A percentile compares a stretch with the other conserved stretches of the same genome.
Evolutionary conservation across 495 filamentous ascomycete species (phyloP).

Genomic region (Annulohypoxylon maeteangense): DNA sequence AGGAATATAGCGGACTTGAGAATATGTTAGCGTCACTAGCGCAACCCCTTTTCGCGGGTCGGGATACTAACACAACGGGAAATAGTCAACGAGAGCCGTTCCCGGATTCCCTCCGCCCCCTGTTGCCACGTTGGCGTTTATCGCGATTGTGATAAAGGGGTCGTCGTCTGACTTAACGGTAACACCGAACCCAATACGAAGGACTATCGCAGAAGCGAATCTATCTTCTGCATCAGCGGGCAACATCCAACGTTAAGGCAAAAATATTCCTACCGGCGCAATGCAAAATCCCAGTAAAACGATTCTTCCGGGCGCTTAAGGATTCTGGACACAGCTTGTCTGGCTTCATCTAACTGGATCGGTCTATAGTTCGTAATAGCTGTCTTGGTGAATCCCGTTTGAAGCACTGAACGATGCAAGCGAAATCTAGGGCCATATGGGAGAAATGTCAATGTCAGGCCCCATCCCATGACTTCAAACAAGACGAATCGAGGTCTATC

Average conservation of each 20-base stretch:
- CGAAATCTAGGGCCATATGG: conserved; percentile 59
- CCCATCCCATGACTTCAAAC: conserved; percentile 62
- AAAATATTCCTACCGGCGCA: conserved; percentile 24
- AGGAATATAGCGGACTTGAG: conserved; percentile 51
- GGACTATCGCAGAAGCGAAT: conserved; percentile 51
- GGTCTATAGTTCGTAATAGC: conserved; percentile 44
- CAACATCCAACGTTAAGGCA: neutral
- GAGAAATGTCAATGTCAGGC: conserved; percentile 59
- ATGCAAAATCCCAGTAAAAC: conserved; percentile 38
- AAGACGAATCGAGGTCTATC: conserved; percentile 61
- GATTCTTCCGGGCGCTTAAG: conserved; percentile 24
- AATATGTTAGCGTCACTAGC: conserved; percentile 15
- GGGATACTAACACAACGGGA: conserved; percentile 42
- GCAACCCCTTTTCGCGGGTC: conserved; percentile 25
- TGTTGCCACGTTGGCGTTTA: conserved; percentile 55
- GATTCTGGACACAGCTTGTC: conserved; percentile 38
- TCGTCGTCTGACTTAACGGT: conserved; percentile 53
- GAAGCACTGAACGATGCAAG: conserved; percentile 57
- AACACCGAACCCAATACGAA: conserved; percentile 60
- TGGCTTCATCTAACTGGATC: conserved; percentile 51
- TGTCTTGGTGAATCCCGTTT: conserved; percentile 54
- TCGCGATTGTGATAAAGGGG: conserved; percentile 57
- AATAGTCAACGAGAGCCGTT: conserved; percentile 57
- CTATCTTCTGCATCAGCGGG: conserved; percentile 14
- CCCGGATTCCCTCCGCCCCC: conserved; percentile 57